Conservation (phyloP, 2,329 filamentous ascomycete species). For the Zopfia rhizophila region DNA sequence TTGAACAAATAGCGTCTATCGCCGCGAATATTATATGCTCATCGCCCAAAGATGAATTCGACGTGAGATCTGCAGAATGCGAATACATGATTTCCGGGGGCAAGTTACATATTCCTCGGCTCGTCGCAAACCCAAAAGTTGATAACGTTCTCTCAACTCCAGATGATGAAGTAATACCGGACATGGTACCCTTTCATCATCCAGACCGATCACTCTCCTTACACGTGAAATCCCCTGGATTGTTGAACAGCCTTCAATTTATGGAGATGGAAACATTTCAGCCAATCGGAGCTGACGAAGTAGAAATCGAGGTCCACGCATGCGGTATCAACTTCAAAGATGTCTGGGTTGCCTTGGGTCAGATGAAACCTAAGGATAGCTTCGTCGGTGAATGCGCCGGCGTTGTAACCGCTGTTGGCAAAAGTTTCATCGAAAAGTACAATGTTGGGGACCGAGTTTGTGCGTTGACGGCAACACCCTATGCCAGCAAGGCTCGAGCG, state of each 20-base stretch:
- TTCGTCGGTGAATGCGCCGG: constrained; percentile 16
- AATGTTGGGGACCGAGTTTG: constrained; percentile 18
- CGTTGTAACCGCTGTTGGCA: constrained; percentile 9
- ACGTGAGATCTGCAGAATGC: no score
- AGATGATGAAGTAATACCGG: not conserved
- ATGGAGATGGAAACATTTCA: not conserved
- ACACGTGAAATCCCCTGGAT: not conserved
- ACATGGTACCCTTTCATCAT: constrained; percentile 6
- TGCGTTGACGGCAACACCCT: constrained; percentile 25
- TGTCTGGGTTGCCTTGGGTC: no score
- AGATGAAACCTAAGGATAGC: not conserved
- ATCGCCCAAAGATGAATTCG: not conserved
- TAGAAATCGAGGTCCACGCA: constrained; percentile 40
- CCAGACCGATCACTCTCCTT: not conserved
- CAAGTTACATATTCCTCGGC: constrained; percentile 6
- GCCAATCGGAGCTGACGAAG: constrained; percentile 13
- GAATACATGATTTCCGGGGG: not conserved
- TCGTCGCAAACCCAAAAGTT: not conserved
- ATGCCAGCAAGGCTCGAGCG: constrained; percentile 10
- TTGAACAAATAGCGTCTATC: not conserved
- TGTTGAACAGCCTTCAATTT: not conserved
- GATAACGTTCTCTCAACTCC: not conserved
- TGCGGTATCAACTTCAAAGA: constrained; percentile 21
- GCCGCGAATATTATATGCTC: no score
- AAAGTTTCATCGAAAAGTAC: not conserved